These are phyloP conservation scores for Eucommia ulmoides DNA, from an alignment of 257 asterid genomes.

Conservation along the genomic window DNA sequence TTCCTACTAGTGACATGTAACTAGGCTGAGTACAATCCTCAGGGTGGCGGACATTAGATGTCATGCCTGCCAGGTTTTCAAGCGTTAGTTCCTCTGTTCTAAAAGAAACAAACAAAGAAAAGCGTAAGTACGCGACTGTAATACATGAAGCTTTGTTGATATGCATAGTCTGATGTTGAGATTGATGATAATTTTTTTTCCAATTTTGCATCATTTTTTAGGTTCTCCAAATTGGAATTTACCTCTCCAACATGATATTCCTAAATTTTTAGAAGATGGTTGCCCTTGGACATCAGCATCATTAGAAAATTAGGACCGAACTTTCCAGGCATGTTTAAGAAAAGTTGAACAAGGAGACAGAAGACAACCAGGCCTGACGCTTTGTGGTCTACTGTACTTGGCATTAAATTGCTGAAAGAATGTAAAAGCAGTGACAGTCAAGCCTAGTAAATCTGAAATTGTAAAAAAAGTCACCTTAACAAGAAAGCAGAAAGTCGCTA, in stretches of 20 bases:
- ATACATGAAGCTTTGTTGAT: neutral
- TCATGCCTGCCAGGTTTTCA: neutral
- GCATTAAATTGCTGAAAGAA: neutral
- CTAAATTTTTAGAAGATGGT: neutral
- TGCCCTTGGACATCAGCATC: neutral
- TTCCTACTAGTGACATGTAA: neutral
- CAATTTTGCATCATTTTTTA: neutral
- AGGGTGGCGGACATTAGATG: too few relatives aligned
- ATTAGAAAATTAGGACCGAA: too few relatives aligned
- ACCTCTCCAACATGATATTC: slow-evolving; percentile 12
- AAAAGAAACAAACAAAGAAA: too few relatives aligned
- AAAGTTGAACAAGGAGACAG: slow-evolving; percentile 13
- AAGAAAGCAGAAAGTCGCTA: too few relatives aligned
- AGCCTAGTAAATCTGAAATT: neutral
- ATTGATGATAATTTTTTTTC: neutral
- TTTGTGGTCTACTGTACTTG: neutral
- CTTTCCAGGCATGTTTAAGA: slow-evolving; percentile 12
- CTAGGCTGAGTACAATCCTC: neutral
- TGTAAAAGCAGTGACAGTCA: neutral
- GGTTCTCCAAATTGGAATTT: slow-evolving; percentile 10
- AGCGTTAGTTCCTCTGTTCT: too few relatives aligned
- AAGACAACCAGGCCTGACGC: neutral
- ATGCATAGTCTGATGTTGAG: neutral
- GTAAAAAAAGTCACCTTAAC: too few relatives aligned
- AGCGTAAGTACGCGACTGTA: too few relatives aligned